A percentile compares a stretch with the other conserved stretches of the same genome.
phyloP scores from a whole-genome alignment of 352 stramenopile species.

The Globisporangium spiculum region DNA sequence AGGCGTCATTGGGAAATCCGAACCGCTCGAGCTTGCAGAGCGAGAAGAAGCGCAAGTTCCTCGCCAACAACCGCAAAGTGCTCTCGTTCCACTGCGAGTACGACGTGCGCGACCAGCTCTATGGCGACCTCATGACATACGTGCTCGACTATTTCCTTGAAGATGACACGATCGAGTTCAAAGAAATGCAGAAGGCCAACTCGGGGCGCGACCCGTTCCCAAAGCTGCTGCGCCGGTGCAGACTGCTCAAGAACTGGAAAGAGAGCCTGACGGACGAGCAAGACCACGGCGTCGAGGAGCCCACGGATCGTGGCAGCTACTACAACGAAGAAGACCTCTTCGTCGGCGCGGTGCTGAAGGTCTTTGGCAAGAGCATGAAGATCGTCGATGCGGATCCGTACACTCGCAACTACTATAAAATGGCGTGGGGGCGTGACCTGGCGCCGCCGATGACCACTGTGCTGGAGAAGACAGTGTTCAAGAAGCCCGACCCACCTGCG shows the following conservation, averaged over 20 bases:
- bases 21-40: constrained; percentile 59
- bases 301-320: constrained; percentile 55
- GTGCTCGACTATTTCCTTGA: constrained; percentile 85
- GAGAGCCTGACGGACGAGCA: constrained; percentile 66
- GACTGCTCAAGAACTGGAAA: constrained; percentile 69
- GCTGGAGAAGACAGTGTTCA: constrained; percentile 44
- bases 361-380: constrained; percentile 63
- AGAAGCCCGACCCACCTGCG: constrained; percentile 51
- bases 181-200: constrained; percentile 76
- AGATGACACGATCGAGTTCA: constrained; percentile 89
- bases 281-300: constrained; percentile 73
- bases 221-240: constrained; percentile 60
- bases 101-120: constrained; percentile 76
- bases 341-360: constrained; percentile 62
- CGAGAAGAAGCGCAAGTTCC: constrained; percentile 84
- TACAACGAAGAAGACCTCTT: constrained; percentile 71
- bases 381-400: constrained; percentile 79
- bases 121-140: constrained; percentile 80
- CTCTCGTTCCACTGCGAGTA: constrained; percentile 86
- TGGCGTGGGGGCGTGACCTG: constrained; percentile 60
- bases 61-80: constrained; percentile 85
- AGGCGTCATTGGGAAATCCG: constrained; percentile 75
- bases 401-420: constrained; percentile 71
- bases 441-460: constrained; percentile 38
- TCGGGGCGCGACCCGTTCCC: constrained; percentile 81